Percentiles rank a stretch among this genome's conserved stretches.
These are phyloP conservation scores for Platismatia glauca DNA, from an alignment of 495 filamentous ascomycete genomes.

Conservation along the genomic window DNA sequence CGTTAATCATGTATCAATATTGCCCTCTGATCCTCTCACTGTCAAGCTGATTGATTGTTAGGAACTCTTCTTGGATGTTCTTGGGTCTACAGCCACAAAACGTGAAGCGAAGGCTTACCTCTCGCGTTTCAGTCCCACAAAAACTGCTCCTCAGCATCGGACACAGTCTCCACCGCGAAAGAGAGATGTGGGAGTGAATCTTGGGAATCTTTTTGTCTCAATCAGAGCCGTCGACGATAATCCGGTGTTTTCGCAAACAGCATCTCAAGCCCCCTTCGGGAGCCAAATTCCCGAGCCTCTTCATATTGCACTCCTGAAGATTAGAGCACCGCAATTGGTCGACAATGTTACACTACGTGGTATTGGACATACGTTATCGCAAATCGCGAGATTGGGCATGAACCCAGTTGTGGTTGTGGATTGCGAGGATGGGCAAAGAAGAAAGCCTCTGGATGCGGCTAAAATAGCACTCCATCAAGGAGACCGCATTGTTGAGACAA, in stretches of 20 bases:
- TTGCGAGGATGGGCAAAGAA: conserved; percentile 31
- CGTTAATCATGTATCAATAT: conserved; percentile 3
- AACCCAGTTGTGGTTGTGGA: conserved; percentile 76
- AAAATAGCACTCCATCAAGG: conserved; percentile 51
- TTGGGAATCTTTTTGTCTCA: conserved; percentile 53
- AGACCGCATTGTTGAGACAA: conserved; percentile 62
- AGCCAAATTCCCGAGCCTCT: conserved; percentile 41
- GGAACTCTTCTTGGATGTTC: conserved; percentile 76
- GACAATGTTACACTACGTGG: conserved; percentile 60
- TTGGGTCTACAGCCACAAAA: conserved; percentile 78
- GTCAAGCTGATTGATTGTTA: conserved; percentile 26
- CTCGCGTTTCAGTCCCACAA: conserved; percentile 57
- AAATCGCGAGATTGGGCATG: conserved; percentile 73
- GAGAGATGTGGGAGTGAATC: conserved; percentile 44
- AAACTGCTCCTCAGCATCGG: neutral
- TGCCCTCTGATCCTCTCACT: neutral
- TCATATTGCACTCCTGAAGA: conserved; percentile 80
- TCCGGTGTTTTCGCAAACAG: conserved; percentile 51
- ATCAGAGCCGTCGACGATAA: conserved; percentile 52
- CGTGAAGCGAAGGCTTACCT: conserved; percentile 85
- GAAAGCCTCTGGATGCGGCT: conserved; percentile 31
- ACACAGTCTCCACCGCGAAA: neutral
- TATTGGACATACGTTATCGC: conserved; percentile 72
- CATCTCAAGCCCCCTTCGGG: conserved; percentile 30
- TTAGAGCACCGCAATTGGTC: conserved; percentile 61